Evolutionary conservation across 2,329 filamentous ascomycete species (phyloP).

Genomic region (Alternaria gaisen): DNA sequence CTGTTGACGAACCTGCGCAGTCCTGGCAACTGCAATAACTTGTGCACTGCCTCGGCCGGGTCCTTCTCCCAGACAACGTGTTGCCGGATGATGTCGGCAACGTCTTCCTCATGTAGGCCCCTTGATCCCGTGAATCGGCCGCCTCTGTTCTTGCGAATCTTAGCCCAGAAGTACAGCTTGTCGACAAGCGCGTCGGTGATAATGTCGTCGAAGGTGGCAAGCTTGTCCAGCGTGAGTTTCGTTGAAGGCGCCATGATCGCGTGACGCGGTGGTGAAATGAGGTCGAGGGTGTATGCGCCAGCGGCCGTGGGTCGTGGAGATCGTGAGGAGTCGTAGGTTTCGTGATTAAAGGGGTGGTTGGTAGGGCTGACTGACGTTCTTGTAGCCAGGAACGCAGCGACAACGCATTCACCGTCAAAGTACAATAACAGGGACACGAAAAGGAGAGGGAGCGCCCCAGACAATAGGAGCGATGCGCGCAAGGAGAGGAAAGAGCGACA

Average conservation of each 20-base stretch:
- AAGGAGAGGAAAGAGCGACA: conserved; percentile 38
- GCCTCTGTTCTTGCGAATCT: conserved; percentile 90
- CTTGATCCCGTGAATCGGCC: conserved; percentile 85
- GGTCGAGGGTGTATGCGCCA: not conserved
- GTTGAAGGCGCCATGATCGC: conserved; percentile 60
- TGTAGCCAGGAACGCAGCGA: conserved; percentile 18
- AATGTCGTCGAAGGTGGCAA: conserved; percentile 94
- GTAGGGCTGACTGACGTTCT: conserved; percentile 39
- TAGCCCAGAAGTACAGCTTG: conserved; percentile 95
- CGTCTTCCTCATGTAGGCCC: conserved; percentile 73
- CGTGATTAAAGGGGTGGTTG: conserved; percentile 21
- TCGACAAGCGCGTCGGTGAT: conserved; percentile 95
- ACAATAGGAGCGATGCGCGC: conserved; percentile 21
- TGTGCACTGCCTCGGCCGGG: conserved; percentile 72
- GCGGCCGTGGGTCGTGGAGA: not conserved
- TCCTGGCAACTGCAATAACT: conserved; percentile 76
- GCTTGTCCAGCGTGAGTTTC: conserved; percentile 84
- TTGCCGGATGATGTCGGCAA: conserved; percentile 67
- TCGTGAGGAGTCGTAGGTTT: conserved; percentile 6
- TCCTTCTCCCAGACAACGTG: conserved; percentile 80
- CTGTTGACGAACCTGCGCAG: conserved; percentile 74
- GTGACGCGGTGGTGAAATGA: conserved; percentile 9
- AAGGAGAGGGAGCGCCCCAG: conserved; percentile 37
- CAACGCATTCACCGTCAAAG: conserved; percentile 30
- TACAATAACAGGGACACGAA: conserved; percentile 18